A percentile compares a stretch with the other conserved stretches of the same genome.
phyloP scores from a whole-genome alignment of 1,284 basidiomycete species.

The Ganoderma lingzhi region DNA sequence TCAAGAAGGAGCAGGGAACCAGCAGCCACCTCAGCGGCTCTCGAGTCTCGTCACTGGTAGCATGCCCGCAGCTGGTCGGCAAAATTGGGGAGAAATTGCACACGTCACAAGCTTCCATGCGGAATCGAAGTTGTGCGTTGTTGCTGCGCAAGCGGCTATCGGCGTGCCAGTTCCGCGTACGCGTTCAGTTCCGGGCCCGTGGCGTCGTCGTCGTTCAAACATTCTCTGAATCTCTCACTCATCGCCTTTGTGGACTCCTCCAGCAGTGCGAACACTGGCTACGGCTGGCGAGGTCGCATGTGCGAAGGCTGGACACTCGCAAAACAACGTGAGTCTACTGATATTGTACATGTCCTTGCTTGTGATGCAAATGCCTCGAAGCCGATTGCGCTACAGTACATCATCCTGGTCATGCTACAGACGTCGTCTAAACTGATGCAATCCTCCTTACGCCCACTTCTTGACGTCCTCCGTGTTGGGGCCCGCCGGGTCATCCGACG shows the following conservation, averaged over 20 bases:
- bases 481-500: slow-evolving; percentile 73
- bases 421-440: not conserved
- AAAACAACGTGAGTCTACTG: not conserved
- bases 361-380: not conserved
- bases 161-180: too few species aligned
- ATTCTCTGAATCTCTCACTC: too few species aligned
- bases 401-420: slow-evolving; percentile 1
- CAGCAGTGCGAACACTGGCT: not conserved
- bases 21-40: not conserved
- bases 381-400: not conserved
- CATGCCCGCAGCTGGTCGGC: not conserved
- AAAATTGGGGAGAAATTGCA: not conserved
- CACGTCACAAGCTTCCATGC: not conserved
- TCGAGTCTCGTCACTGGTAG: not conserved
- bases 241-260: too few species aligned
- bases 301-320: not conserved
- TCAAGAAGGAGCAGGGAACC: not conserved
- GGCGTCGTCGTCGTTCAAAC: too few species aligned
- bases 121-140: not conserved
- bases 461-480: slow-evolving; percentile 69
- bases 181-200: not conserved
- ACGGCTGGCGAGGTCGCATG: not conserved
- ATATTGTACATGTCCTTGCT: not conserved
- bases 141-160: not conserved
- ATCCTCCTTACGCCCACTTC: slow-evolving; percentile 54